Conservation (phyloP, 2,329 filamentous ascomycete genomes). For the Colletotrichum gigasporum region DNA sequence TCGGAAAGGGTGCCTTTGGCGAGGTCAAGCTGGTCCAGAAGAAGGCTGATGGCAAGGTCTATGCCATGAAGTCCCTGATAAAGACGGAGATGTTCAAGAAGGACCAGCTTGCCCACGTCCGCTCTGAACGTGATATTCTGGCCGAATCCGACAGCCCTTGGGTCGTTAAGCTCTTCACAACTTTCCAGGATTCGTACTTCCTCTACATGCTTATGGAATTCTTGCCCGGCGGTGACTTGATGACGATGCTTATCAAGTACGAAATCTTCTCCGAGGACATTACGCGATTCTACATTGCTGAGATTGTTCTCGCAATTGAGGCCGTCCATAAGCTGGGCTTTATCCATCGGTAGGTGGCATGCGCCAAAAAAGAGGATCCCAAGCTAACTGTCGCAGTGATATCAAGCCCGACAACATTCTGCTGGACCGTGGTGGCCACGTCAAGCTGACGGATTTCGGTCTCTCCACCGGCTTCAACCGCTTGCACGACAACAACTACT, state of each 20-base stretch:
- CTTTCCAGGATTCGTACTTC: slow-evolving; percentile 96
- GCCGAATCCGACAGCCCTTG: slow-evolving; percentile 99
- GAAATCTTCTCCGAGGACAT: slow-evolving; percentile 99
- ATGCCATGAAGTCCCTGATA: slow-evolving; percentile 97
- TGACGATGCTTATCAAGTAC: slow-evolving; percentile 99
- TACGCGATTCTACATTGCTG: slow-evolving; percentile 98
- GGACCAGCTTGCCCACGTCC: slow-evolving; percentile 96
- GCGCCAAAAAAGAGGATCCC: no score
- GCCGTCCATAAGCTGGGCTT: slow-evolving; percentile 98
- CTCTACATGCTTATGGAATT: slow-evolving; percentile 99
- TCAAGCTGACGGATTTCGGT: slow-evolving; percentile 98
- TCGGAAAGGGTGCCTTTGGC: slow-evolving; percentile 98
- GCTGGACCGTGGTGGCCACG: slow-evolving; percentile 92
- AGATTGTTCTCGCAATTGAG: slow-evolving; percentile 97
- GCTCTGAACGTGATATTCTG: slow-evolving; percentile 95
- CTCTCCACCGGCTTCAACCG: slow-evolving; percentile 98
- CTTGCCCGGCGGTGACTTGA: slow-evolving; percentile 94
- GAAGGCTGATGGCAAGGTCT: slow-evolving; percentile 95
- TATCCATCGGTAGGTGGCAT: slow-evolving; percentile 85
- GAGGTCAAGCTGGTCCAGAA: slow-evolving; percentile 98
- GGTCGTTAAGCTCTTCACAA: slow-evolving; percentile 98
- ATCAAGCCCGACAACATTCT: slow-evolving; percentile 99
- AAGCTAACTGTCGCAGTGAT: slow-evolving; percentile 67
- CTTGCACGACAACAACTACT: slow-evolving; percentile 97
- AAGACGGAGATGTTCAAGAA: slow-evolving; percentile 99